Conservation (phyloP, 2,329 filamentous ascomycete genomes). For the Aspergillus sp. region DNA sequence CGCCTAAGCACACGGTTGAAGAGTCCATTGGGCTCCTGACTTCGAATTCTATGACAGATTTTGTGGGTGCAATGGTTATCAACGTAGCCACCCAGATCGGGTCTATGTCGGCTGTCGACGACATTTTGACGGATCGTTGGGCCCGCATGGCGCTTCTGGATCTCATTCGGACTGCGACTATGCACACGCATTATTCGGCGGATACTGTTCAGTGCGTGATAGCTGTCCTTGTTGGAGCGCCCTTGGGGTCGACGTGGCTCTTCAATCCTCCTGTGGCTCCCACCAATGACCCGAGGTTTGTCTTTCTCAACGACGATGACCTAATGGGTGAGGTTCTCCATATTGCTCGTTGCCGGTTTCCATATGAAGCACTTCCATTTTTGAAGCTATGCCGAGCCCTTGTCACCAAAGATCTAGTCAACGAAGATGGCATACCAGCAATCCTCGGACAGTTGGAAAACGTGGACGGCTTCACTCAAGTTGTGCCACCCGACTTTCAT, state of each 20-base stretch:
- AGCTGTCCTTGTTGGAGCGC: constrained; percentile 48
- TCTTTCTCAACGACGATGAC: constrained; percentile 48
- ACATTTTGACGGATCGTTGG: constrained; percentile 50
- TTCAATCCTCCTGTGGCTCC: constrained; percentile 9
- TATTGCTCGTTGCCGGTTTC: constrained; percentile 67
- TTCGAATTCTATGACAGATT: constrained; percentile 35
- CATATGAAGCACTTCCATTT: constrained; percentile 75
- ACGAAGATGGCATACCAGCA: constrained; percentile 40
- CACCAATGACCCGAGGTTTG: constrained; percentile 33
- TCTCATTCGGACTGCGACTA: constrained; percentile 57
- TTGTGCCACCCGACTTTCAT: constrained; percentile 61
- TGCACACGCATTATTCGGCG: constrained; percentile 61
- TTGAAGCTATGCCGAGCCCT: constrained; percentile 61
- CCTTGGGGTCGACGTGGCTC: constrained; percentile 11
- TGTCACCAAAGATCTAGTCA: constrained; percentile 37
- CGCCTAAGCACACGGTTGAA: constrained; percentile 29
- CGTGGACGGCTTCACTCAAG: constrained; percentile 67
- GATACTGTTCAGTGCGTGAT: constrained; percentile 61
- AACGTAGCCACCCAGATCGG: constrained; percentile 37
- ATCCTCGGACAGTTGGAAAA: constrained; percentile 57
- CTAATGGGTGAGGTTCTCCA: constrained; percentile 53
- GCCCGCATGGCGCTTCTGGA: constrained; percentile 59
- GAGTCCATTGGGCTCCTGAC: constrained; percentile 42
- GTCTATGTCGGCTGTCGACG: constrained; percentile 40
- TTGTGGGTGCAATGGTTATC: constrained; percentile 41